phyloP scores from a whole-genome alignment of 441 rosid species.

The Pelargonium australe region DNA sequence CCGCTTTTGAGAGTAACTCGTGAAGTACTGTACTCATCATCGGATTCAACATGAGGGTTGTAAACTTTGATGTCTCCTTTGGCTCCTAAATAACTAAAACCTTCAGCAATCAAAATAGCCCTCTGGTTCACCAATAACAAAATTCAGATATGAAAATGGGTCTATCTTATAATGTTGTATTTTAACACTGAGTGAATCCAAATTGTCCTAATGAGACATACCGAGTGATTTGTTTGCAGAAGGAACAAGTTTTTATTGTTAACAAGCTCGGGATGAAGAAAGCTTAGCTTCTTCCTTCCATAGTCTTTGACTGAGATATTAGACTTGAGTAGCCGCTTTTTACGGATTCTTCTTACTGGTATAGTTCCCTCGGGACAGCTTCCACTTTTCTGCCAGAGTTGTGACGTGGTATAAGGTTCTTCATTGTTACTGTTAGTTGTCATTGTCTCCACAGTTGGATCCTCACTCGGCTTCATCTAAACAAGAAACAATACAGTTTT shows the following conservation, averaged over 20 bases:
- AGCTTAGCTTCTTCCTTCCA: conserved; percentile 11
- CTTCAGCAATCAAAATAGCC: conserved; percentile 45
- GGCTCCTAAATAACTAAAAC: conserved; percentile 45
- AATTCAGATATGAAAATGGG: not conserved
- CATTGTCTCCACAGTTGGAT: not conserved
- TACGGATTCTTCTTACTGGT: conserved; percentile 18
- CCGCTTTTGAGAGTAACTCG: conserved; percentile 48
- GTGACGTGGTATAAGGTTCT: conserved; percentile 7
- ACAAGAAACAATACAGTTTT: not conserved
- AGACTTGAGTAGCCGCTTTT: not conserved
- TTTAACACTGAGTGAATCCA: not conserved
- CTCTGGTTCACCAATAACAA: conserved; percentile 25
- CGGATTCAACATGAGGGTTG: conserved; percentile 53
- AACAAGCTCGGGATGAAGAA: not conserved
- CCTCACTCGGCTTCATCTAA: conserved; percentile 22
- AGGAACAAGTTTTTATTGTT: not conserved
- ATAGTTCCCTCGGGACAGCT: conserved; percentile 25
- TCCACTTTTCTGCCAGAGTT: conserved; percentile 21
- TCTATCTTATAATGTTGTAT: not conserved
- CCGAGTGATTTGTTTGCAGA: not conserved
- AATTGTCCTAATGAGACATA: not conserved
- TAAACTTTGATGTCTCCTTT: conserved; percentile 58
- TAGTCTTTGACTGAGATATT: not conserved
- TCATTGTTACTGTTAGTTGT: not conserved
- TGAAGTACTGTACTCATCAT: conserved; percentile 47